Evolutionary conservation across 768 basidiomycete species (phyloP).

Genomic region (Mycena pura): DNA sequence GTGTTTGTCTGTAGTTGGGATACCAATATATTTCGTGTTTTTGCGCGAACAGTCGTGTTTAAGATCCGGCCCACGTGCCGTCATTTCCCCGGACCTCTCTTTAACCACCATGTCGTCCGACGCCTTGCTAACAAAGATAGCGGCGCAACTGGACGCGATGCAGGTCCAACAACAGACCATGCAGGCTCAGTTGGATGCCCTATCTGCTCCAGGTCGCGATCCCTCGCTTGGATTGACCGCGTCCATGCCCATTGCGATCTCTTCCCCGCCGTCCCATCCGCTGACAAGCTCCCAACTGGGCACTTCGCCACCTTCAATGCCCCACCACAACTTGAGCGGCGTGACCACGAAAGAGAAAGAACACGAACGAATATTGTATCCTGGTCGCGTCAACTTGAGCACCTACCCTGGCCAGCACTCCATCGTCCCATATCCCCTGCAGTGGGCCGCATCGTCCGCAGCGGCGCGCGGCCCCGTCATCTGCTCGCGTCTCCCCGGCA

Average conservation of each 20-base stretch:
- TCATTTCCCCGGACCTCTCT: not conserved
- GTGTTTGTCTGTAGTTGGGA: not conserved
- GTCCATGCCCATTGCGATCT: constrained; percentile 18
- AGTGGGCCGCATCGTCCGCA: constrained; percentile 80
- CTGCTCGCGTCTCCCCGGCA: constrained; percentile 81
- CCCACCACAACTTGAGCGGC: constrained; percentile 26
- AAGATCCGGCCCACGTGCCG: not conserved
- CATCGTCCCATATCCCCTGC: constrained; percentile 77
- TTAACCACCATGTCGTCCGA: constrained; percentile 45
- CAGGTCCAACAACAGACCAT: constrained; percentile 79
- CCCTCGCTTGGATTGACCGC: not conserved
- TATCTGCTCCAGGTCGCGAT: not conserved
- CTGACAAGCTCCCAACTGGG: constrained; percentile 3
- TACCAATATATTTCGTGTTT: constrained; percentile 10
- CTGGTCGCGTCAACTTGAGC: constrained; percentile 81
- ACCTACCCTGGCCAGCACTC: constrained; percentile 96
- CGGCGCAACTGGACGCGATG: constrained; percentile 71
- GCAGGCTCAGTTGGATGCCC: constrained; percentile 72
- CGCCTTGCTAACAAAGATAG: constrained; percentile 73
- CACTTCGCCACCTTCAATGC: constrained; percentile 19
- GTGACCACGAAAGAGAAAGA: constrained; percentile 57
- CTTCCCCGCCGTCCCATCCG: not conserved
- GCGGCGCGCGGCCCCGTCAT: constrained; percentile 83
- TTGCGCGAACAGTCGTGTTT: constrained; percentile 1
- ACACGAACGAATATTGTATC: constrained; percentile 79